Base-by-base conservation (phyloP, 208 protist species). In the Crithidia sp. region DNA sequence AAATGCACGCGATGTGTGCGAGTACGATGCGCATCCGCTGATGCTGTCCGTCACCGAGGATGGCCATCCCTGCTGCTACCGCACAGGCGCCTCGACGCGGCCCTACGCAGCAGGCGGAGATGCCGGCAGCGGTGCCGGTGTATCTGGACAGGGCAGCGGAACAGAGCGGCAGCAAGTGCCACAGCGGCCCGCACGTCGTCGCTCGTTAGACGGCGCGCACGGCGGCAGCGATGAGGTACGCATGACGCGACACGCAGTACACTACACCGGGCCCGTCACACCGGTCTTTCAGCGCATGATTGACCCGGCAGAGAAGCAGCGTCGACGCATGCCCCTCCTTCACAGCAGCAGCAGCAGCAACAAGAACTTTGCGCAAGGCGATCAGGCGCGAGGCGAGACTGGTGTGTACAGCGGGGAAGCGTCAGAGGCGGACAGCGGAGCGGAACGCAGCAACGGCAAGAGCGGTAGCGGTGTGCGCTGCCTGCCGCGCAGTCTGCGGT, bases 401-500 rank as follows among this genome's bases (percentile, higher is more conserved):
- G 28, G 28, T 28, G 28, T 28, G 28, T 28, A 28, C 28, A 28
- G 28, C 28, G 28, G 28, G 13, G 39, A 41, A 0, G 56, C 28
- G 56, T 61, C 28, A 0, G 37, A 7, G 37, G 56, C 17, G 39
- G 28, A 28, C 28, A 28, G 28, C 28, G 28, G 28, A 28, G 28
- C 28, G 28, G 28, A 28, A 1, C 28, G 54, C 59, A 58, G 50
- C 13, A 28, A 61, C 52, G 14, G 3, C 19, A 0, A 2, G 5
- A 37, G 56, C 56, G 8, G 37, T 44, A 2, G n/a, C 5, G 56
- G 17, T 12, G 5, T 12, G 3, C 9, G 10, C 44, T 5, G 63
- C 28, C 62, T 79, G 43, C 74, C 74, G n/a, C 59, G 39, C n/a
- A 65, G 71, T 41, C 67, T 79, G 67, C 67, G 74, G 36, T 79